A percentile compares a stretch with the other conserved stretches of the same genome.
These are phyloP conservation scores for Chondrus crispus DNA, from an alignment of 23 red algal species.

Conservation along the genomic window DNA sequence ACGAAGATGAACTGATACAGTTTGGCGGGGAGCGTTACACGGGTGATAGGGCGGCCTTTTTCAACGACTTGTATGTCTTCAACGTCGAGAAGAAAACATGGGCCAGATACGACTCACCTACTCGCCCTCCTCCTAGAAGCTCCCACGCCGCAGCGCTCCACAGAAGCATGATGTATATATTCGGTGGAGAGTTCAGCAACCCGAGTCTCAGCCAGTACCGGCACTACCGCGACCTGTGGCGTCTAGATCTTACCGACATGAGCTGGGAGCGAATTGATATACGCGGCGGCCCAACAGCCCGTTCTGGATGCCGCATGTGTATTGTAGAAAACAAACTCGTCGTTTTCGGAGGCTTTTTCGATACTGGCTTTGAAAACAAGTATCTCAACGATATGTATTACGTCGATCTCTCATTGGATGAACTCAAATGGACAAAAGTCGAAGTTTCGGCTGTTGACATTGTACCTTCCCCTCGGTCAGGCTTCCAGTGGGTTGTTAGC, in stretches of 20 bases:
- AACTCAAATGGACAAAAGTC: slow-evolving; percentile 70
- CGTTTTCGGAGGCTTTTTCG: slow-evolving; percentile 76
- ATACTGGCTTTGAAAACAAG: slow-evolving; percentile 57
- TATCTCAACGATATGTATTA: slow-evolving; percentile 74
- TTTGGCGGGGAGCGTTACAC: slow-evolving; percentile 78
- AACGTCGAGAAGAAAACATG: slow-evolving; percentile 55
- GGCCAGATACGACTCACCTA: slow-evolving; percentile 62
- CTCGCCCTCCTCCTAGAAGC: slow-evolving; percentile 59
- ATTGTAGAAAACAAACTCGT: slow-evolving; percentile 45
- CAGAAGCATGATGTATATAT: slow-evolving; percentile 74
- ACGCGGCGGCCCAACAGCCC: slow-evolving; percentile 61
- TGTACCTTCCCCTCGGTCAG: slow-evolving; percentile 53
- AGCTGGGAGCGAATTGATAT: slow-evolving; percentile 76
- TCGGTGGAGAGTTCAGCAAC: slow-evolving; percentile 75
- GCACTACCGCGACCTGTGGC: slow-evolving; percentile 77
- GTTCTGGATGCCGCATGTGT: slow-evolving; percentile 67
- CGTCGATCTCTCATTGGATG: slow-evolving; percentile 61
- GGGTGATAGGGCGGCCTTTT: slow-evolving; percentile 56
- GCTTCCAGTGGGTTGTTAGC: slow-evolving; percentile 68
- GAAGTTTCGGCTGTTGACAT: slow-evolving; percentile 48
- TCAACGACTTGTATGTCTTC: slow-evolving; percentile 60
- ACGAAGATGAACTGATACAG: slow-evolving; percentile 64
- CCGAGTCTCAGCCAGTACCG: slow-evolving; percentile 62
- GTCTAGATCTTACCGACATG: slow-evolving; percentile 63
- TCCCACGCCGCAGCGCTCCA: slow-evolving; percentile 54